Evolutionary conservation across 2,329 filamentous ascomycete species (phyloP), one percentile per base, ranked within the genome.

Genomic region (Akanthomyces lecanii): DNA sequence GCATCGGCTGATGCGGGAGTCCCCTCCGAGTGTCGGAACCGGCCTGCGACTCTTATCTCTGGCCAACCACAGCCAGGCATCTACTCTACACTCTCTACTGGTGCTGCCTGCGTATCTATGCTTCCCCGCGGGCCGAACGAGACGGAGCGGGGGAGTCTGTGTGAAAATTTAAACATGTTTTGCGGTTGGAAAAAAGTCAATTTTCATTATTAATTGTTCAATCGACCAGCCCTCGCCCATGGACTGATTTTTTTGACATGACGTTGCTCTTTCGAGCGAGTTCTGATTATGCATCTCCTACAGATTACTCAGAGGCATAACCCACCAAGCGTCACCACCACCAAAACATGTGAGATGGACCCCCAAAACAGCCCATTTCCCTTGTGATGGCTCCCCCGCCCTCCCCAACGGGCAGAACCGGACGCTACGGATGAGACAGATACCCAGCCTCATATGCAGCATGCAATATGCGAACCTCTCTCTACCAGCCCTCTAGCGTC

Each of bases 351-450:
- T 57, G 54, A 57, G 40, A 36, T 59, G 36, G 45, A 50, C 11
- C 44, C 55, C 33, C 2, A 38, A 50, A 59, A 59, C 55, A 59
- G 44, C 21, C 55, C 58, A 44, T 44, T 23, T 33, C 40, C 25
- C 21, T 36, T 21, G 23, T 23, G 12, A 40, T 40, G 38, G 12
- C 50, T 38, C n/a, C 30, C n/a, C 50, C 33, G 21, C 18, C 33
- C 30, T 53, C 36, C 52, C 10, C 21, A 60, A 60, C 57, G 57
- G 57, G 57, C 57, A 60, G 57, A 60, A 51, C 48, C 57, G 57
- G 57, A 60, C 16, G 18, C 30, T 10, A 38, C 38, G 38, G 38
- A 38, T 52, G 47, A 60, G 47, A 60, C 57, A 44, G 23, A n/a
- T 16, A 8, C 33, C 6, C 48, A 25, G 4, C n/a, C 7, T 10